Percentiles rank a stretch among this genome's conserved stretches.
Conservation (phyloP, 306 rosid genomes). For the Morella rubra region DNA sequence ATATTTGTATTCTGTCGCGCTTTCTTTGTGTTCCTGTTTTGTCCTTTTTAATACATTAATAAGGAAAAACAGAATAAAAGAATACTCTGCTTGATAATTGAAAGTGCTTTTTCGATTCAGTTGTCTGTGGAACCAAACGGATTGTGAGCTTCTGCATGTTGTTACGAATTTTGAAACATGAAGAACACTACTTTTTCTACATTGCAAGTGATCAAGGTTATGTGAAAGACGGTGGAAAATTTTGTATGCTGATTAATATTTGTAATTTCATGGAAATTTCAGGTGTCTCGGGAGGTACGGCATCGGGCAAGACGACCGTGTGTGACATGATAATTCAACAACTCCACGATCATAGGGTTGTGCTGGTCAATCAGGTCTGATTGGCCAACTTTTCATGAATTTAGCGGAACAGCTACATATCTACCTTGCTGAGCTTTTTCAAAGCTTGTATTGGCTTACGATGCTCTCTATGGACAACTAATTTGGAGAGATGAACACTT, state of each 20-base stretch:
- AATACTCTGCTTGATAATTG: neutral
- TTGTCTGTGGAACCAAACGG: neutral
- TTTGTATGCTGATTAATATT: neutral
- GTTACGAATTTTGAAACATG: neutral
- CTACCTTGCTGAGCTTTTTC: neutral
- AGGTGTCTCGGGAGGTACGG: slow-evolving; percentile 62
- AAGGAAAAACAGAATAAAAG: neutral
- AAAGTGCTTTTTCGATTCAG: neutral
- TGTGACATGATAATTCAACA: slow-evolving; percentile 56
- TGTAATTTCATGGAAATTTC: slow-evolving; percentile 15
- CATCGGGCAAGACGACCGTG: slow-evolving; percentile 54
- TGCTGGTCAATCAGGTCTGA: slow-evolving; percentile 41
- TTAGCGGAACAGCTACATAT: too few species aligned
- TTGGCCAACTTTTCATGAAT: neutral
- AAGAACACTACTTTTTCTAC: neutral
- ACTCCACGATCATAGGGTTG: slow-evolving; percentile 55
- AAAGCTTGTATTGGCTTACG: neutral
- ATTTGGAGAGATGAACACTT: too few species aligned
- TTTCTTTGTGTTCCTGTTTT: neutral
- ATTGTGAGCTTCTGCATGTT: neutral
- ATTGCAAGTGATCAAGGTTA: neutral
- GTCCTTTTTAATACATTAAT: too few species aligned
- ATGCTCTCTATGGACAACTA: too few species aligned
- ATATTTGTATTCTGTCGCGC: neutral
- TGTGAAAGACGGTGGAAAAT: neutral